A percentile compares a stretch with the other conserved stretches of the same genome.
phyloP scores from a whole-genome alignment of 148 eudicot genomes.

The Vaccinium myrtillus region DNA sequence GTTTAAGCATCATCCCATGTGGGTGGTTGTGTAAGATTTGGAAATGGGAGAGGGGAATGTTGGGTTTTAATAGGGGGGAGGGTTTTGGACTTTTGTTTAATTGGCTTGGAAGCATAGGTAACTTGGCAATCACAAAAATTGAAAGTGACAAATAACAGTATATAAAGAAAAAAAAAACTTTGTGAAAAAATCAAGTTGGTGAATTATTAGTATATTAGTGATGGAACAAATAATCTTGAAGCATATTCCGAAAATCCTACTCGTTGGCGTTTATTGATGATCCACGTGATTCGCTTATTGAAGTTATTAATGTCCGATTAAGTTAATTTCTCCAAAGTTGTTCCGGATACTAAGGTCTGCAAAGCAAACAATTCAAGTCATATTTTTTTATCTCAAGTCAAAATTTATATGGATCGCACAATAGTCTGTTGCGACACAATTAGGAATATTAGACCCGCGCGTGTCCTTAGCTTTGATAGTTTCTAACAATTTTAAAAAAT shows the following conservation, averaged over 20 bases:
- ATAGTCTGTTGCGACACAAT: not conserved
- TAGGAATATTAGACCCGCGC: not conserved
- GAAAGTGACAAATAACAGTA: not conserved
- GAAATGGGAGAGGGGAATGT: not conserved
- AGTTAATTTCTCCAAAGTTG: not conserved
- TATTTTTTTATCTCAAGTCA: too few relatives aligned
- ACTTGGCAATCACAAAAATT: not conserved
- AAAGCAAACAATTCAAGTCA: not conserved
- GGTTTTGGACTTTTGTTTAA: not conserved
- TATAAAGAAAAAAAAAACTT: not conserved
- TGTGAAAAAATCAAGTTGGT: not conserved
- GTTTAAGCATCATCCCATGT: conserved; percentile 22
- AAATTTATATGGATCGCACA: not conserved
- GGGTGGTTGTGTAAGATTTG: conserved; percentile 9
- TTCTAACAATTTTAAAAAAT: too few relatives aligned
- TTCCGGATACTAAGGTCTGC: not conserved
- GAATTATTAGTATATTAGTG: not conserved
- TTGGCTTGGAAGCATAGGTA: not conserved
- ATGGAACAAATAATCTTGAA: not conserved
- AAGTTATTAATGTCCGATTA: not conserved
- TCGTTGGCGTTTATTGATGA: too few relatives aligned
- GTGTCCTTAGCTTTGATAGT: not conserved
- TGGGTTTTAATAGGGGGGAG: not conserved
- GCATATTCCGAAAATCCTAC: too few relatives aligned
- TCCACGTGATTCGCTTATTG: not conserved